phyloP scores from a whole-genome alignment of 257 asterid genomes.

The Nicotiana attenuata region DNA sequence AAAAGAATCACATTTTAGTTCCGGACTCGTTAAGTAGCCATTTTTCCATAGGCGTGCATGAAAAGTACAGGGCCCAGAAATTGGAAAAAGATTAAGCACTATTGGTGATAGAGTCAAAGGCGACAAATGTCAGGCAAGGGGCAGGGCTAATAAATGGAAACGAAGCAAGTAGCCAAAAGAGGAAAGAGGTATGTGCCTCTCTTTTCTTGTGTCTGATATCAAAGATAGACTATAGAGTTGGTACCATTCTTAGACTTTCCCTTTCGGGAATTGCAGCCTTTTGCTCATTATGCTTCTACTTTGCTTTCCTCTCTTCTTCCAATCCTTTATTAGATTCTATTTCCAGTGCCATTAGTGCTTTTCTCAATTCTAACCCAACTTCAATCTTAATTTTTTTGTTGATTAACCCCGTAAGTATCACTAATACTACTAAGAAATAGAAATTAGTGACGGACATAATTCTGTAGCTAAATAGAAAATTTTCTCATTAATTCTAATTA shows the following conservation, averaged over 20 bases:
- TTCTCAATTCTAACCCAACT: too few species aligned
- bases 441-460: too few species aligned
- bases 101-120: background rate
- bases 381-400: too few species aligned
- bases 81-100: background rate
- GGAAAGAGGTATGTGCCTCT: slow-evolving; percentile 7
- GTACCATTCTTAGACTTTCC: slow-evolving; percentile 27
- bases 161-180: slow-evolving; percentile 25
- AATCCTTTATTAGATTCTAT: background rate
- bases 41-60: background rate
- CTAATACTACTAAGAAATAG: too few species aligned
- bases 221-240: background rate
- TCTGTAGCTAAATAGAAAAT: too few species aligned
- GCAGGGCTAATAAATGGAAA: slow-evolving; percentile 21
- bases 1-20: too few species aligned
- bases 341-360: background rate
- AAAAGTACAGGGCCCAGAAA: background rate
- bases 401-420: too few species aligned
- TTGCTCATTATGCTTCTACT: background rate
- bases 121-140: background rate
- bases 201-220: background rate
- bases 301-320: background rate
- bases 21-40: too few species aligned
- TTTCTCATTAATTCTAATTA: too few species aligned
- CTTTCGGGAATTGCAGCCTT: slow-evolving; percentile 28